Conservation (phyloP, 179 eudicot species). For the Nepenthes alata region DNA sequence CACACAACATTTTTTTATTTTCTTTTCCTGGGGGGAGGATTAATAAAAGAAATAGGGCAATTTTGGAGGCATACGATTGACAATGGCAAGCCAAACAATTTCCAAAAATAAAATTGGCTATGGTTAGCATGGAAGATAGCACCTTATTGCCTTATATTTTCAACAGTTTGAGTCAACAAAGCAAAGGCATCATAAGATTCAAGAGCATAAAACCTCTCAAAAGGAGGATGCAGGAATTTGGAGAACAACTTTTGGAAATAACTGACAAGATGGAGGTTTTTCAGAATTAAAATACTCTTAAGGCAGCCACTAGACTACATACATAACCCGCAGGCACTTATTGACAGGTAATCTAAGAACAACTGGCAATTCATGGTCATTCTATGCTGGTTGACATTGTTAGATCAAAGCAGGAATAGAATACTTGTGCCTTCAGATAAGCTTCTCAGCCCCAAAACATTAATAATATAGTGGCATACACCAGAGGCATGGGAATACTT, state of each 20-base stretch:
- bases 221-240: constrained; percentile 5
- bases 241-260: constrained; percentile 1
- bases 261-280: constrained; percentile 8
- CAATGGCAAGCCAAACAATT: too few relatives aligned
- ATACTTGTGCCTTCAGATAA: background rate
- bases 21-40: too few relatives aligned
- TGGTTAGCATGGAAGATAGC: too few relatives aligned
- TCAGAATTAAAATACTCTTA: constrained; percentile 17
- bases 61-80: too few relatives aligned
- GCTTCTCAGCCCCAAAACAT: background rate
- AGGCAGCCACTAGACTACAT: constrained; percentile 31
- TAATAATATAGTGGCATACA: background rate
- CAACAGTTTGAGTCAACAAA: background rate
- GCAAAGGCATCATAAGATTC: background rate
- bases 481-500: background rate
- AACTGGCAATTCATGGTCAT: background rate
- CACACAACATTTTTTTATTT: too few relatives aligned
- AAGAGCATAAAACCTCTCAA: constrained; percentile 10
- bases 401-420: background rate
- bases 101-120: too few relatives aligned
- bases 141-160: too few relatives aligned
- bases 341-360: constrained; percentile 8
- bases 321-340: constrained; percentile 7
- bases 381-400: background rate
- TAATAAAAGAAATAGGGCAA: too few relatives aligned